Percentiles rank a stretch among this genome's conserved stretches.
Evolutionary conservation across 2,329 filamentous ascomycete genomes (phyloP).

Genomic region (Colletotrichum cordylinicola): DNA sequence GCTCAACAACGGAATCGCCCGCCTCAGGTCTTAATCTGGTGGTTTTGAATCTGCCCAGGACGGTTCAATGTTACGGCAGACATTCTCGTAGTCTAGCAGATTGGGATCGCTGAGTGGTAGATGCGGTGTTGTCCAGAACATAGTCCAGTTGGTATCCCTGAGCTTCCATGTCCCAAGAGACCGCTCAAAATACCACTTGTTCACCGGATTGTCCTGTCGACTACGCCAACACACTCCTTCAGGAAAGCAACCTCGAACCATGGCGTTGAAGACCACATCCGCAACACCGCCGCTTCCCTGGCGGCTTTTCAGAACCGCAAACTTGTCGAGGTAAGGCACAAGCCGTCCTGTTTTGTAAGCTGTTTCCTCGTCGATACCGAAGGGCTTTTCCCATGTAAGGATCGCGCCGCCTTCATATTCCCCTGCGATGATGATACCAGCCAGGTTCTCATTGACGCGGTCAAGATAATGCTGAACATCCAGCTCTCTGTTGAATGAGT

Average conservation of each 20-base stretch:
- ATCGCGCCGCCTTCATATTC: conserved; percentile 97
- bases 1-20: neutral
- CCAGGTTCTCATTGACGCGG: conserved; percentile 81
- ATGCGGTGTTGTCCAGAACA: conserved; percentile 93
- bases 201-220: conserved; percentile 89
- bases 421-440: conserved; percentile 92
- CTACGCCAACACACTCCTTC: conserved; percentile 92
- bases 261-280: conserved; percentile 94
- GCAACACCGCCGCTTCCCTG: conserved; percentile 93
- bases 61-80: conserved; percentile 70
- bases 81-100: conserved; percentile 74
- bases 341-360: conserved; percentile 64
- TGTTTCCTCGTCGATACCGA: conserved; percentile 59
- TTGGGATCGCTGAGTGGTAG: conserved; percentile 59
- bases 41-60: conserved; percentile 67
- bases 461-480: conserved; percentile 83
- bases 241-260: conserved; percentile 90
- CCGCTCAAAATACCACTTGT: conserved; percentile 99
- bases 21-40: conserved; percentile 4
- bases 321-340: conserved; percentile 96
- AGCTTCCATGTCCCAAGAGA: conserved; percentile 85
- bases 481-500: conserved; percentile 87
- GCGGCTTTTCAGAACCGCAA: conserved; percentile 86
- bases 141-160: conserved; percentile 85
- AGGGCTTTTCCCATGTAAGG: conserved; percentile 89